Evolutionary conservation across 78 protist species (phyloP), one percentile per base, ranked within the genome.

Genomic region (Dictyostelium citrinum): DNA sequence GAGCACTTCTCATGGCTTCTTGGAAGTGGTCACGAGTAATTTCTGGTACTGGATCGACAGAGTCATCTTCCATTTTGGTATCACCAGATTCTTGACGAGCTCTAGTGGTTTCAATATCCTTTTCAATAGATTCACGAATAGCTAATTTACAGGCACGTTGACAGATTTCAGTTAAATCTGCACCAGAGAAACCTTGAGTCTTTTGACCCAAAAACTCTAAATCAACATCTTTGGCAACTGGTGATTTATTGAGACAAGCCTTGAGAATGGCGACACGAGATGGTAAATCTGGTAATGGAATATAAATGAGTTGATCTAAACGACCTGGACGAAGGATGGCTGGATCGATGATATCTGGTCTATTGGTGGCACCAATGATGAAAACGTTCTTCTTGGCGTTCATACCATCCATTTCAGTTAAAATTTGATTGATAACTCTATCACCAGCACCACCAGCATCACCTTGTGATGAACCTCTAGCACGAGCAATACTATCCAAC

Each of bases 371-470:
- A 39, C 99, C 99, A 90, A 99, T 99, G 96, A 99, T 98, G 95
- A 99, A 99, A 70, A 99, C 99, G 85, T 95, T 98, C 99, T 99
- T 99, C 98, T 99, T 99, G 35, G 94, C 97, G 88, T 97, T 97
- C 96, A 99, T 95, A 77, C 99, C 99, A 79, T 99, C 99, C 99
- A 99, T 98, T 96, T 99, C 99, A 6, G 99, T 99, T 16, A 99
- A 98, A 45, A 99, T 76, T 95, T 99, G 99, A 97, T 99, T 99
- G 97, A 99, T 98, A 31, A 99, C 99, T 45, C 99, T 98, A 96
- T 99, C 99, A 46, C 99, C 98, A 8, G 99, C 99, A 72, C 99
- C 99, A 68, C 99, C 99, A 35, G 98, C 99, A 90, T 99, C 99
- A 81, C 99, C 99, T 27, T n/a, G 71, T 16, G 90, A 45, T 45